Evolutionary conservation across 1,284 basidiomycete species (phyloP).

Genomic region (Ustilago loliicola): DNA sequence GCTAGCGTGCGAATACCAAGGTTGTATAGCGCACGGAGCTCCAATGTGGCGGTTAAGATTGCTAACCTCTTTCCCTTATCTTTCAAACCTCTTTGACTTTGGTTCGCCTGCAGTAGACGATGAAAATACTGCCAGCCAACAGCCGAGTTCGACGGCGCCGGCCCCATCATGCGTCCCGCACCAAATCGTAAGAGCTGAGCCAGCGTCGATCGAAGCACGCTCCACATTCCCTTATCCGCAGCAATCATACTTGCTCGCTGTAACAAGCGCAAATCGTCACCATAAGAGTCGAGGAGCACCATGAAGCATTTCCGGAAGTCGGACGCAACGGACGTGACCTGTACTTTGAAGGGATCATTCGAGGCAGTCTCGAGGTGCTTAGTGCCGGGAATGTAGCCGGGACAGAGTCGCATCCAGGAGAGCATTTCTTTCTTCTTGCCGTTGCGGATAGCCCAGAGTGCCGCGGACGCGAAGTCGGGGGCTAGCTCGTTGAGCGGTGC

Average conservation of each 20-base stretch:
- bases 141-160: not conserved
- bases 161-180: not conserved
- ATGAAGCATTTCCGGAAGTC: slow-evolving; percentile 39
- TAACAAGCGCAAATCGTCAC: slow-evolving; percentile 33
- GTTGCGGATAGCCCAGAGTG: slow-evolving; percentile 36
- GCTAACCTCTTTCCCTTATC: slow-evolving; percentile 6
- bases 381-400: slow-evolving; percentile 18
- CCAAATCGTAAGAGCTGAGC: slow-evolving; percentile 43
- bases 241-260: slow-evolving; percentile 39
- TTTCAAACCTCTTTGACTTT: slow-evolving; percentile 18
- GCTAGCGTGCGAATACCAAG: slow-evolving; percentile 43
- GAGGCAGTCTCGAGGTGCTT: slow-evolving; percentile 18
- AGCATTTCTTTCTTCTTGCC: slow-evolving; percentile 35
- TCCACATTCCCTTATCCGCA: slow-evolving; percentile 33
- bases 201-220: slow-evolving; percentile 27
- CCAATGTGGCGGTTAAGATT: not conserved
- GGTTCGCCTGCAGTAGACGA: slow-evolving; percentile 14
- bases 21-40: slow-evolving; percentile 39
- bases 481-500: slow-evolving; percentile 23
- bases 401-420: slow-evolving; percentile 50
- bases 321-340: slow-evolving; percentile 7
- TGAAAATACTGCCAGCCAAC: slow-evolving; percentile 29
- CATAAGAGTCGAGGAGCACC: slow-evolving; percentile 32
- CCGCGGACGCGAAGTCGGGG: slow-evolving; percentile 34
- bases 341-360: not conserved